A percentile compares a stretch with the other conserved stretches of the same genome.
Evolutionary conservation across 2,329 filamentous ascomycete genomes (phyloP).

Genomic region (Penicillium glabrum): DNA sequence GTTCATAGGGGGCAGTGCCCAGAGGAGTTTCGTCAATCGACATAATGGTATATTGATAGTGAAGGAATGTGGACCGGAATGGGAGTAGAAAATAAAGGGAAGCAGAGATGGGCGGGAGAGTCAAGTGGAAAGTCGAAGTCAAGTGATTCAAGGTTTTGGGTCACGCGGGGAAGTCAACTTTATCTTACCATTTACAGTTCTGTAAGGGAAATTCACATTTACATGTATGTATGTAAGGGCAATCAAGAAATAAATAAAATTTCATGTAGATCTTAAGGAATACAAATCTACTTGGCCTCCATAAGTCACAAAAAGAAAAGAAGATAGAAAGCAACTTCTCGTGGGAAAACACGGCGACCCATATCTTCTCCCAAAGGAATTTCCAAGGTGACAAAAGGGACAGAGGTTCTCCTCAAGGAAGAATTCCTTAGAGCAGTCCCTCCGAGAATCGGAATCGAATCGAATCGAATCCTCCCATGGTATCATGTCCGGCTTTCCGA

Average conservation of each 20-base stretch:
- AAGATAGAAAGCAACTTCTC: background rate
- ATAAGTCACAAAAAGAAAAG: background rate
- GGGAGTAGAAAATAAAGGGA: background rate
- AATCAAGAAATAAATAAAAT: background rate
- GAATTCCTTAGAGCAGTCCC: conserved; percentile 9
- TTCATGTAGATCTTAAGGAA: conserved; percentile 1
- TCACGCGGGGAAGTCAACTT: conserved; percentile 20
- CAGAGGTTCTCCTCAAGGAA: background rate
- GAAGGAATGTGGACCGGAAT: background rate
- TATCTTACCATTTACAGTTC: background rate
- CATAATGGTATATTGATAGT: conserved; percentile 2
- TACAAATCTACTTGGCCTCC: background rate
- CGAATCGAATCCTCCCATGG: conserved; percentile 10
- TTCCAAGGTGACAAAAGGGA: conserved; percentile 4
- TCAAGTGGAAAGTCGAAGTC: conserved; percentile 6
- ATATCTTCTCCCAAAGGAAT: conserved; percentile 4
- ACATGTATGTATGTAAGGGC: background rate
- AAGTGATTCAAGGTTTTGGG: conserved; percentile 15
- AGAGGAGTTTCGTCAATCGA: conserved; percentile 60
- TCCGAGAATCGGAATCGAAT: conserved; percentile 10
- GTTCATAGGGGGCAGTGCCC: conserved; percentile 50
- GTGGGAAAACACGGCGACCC: background rate
- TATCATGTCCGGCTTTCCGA: conserved; percentile 8
- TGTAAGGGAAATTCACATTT: background rate
- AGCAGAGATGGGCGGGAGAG: background rate